Evolutionary conservation across 2,329 filamentous ascomycete species (phyloP).

Genomic region (Cadophora gregata): DNA sequence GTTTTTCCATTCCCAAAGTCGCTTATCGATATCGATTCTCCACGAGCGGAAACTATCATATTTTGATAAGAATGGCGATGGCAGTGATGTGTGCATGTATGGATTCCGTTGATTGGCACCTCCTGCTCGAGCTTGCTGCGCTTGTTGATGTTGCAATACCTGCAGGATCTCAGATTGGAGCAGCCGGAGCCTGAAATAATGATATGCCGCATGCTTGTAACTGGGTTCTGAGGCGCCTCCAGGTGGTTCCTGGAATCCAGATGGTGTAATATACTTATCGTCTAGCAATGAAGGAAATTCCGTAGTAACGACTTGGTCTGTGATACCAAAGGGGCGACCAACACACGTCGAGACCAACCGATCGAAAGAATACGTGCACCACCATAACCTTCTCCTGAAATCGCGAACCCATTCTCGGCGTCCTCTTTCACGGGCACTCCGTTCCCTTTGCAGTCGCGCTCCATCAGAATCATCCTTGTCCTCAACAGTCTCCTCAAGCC

Average conservation of each 20-base stretch:
- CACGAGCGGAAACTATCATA: slow-evolving; percentile 89
- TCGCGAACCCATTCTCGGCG: slow-evolving; percentile 86
- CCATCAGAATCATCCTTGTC: slow-evolving; percentile 44
- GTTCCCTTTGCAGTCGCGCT: slow-evolving; percentile 44
- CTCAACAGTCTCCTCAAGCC: slow-evolving; percentile 56
- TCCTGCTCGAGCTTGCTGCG: slow-evolving; percentile 73
- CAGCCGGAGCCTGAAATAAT: slow-evolving; percentile 88
- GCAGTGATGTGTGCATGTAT: slow-evolving; percentile 78
- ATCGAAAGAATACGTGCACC: slow-evolving; percentile 96
- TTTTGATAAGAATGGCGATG: slow-evolving; percentile 82
- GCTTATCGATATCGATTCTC: slow-evolving; percentile 84
- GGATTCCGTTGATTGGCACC: slow-evolving; percentile 69
- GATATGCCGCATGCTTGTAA: slow-evolving; percentile 89
- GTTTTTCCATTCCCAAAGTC: slow-evolving; percentile 86
- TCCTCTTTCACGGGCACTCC: slow-evolving; percentile 59
- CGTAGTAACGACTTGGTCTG: slow-evolving; percentile 95
- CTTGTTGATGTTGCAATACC: slow-evolving; percentile 90
- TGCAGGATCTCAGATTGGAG: slow-evolving; percentile 95
- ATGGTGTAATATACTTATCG: slow-evolving; percentile 83
- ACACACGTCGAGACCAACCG: slow-evolving; percentile 95
- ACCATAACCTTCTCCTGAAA: slow-evolving; percentile 86
- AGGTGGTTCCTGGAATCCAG: slow-evolving; percentile 69
- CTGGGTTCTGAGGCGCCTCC: slow-evolving; percentile 66
- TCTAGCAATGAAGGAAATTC: slow-evolving; percentile 91
- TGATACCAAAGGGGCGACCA: slow-evolving; percentile 89